Evolutionary conservation across 371 early-diverging fungal species (phyloP).

Genomic region (Rhizopus arrhizus): DNA sequence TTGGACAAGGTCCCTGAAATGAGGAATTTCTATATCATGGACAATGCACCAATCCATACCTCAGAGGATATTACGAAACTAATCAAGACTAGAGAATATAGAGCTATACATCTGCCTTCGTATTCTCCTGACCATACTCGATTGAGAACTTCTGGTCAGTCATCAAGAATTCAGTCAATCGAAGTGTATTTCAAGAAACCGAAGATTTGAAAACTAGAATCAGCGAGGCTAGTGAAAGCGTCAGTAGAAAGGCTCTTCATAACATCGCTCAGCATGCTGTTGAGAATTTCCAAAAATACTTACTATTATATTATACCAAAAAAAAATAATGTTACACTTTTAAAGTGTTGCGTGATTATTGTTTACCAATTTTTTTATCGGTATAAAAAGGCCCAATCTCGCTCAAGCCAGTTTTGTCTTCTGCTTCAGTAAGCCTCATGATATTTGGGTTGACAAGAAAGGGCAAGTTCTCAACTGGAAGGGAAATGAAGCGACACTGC

Average conservation of each 20-base stretch:
- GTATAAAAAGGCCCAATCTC: constrained; percentile 1
- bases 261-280: too few relatives aligned
- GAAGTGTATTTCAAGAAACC: too few relatives aligned
- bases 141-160: too few relatives aligned
- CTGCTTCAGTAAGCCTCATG: neutral
- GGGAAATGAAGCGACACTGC: neutral
- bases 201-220: too few relatives aligned
- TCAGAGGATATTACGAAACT: constrained; percentile 6
- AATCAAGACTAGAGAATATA: constrained; percentile 22
- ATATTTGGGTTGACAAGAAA: neutral
- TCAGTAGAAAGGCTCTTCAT: too few relatives aligned
- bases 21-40: constrained; percentile 18
- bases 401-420: neutral
- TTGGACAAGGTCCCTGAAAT: constrained; percentile 15
- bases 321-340: too few relatives aligned
- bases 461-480: neutral
- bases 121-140: constrained; percentile 3
- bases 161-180: too few relatives aligned
- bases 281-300: too few relatives aligned
- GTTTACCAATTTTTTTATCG: neutral
- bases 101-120: constrained; percentile 9
- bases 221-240: too few relatives aligned
- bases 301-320: too few relatives aligned
- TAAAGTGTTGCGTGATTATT: neutral
- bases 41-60: constrained; percentile 28